Conservation (phyloP, 331 rosid genomes). For the Cydonia oblonga region DNA sequence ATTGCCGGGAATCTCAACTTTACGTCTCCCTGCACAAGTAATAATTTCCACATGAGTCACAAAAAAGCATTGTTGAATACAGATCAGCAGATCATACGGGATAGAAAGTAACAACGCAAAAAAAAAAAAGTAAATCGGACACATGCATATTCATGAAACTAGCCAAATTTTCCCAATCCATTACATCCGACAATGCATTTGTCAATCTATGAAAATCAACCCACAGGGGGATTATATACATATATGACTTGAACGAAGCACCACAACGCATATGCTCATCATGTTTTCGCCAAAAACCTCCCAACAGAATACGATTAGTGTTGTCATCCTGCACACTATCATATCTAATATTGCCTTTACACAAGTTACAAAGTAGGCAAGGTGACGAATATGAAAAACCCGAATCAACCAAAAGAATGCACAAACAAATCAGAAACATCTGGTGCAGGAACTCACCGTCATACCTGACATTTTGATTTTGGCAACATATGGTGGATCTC, state of each 20-base stretch:
- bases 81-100: not conserved
- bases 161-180: not conserved
- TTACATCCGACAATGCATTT: not conserved
- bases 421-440: not conserved
- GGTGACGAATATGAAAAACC: not conserved
- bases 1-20: conserved; percentile 31
- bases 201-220: not conserved
- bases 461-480: conserved; percentile 65
- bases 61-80: not conserved
- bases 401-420: not conserved
- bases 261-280: not conserved
- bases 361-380: not conserved
- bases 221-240: not conserved
- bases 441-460: conserved; percentile 64
- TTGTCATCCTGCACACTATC: not conserved
- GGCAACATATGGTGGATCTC: conserved; percentile 20
- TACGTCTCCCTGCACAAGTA: conserved; percentile 36
- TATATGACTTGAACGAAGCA: not conserved
- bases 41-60: not conserved
- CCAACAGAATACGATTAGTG: not conserved
- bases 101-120: not conserved
- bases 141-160: not conserved
- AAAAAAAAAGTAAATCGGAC: not conserved
- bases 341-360: not conserved
- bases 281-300: not conserved